phyloP scores from a whole-genome alignment of 352 stramenopile genomes.

The Pythium pyrilobum region DNA sequence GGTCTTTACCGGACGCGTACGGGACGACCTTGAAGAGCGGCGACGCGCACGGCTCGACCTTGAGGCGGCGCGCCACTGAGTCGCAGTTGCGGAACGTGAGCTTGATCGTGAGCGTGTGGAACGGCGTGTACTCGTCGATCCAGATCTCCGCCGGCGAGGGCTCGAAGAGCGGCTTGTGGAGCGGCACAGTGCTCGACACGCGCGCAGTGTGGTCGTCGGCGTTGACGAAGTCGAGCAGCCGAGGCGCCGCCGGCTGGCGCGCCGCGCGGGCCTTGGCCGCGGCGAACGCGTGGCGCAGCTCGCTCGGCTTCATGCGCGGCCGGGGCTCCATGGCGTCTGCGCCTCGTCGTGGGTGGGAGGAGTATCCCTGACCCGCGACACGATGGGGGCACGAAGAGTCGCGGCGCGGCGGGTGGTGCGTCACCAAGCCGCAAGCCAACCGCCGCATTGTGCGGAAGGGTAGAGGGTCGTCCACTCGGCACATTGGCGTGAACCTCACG shows the following conservation, averaged over 20 bases:
- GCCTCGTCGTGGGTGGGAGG: too few species aligned
- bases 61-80: constrained; percentile 84
- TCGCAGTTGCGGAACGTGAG: constrained; percentile 92
- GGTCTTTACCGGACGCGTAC: constrained; percentile 11
- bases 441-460: too few species aligned
- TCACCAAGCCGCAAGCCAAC: too few species aligned
- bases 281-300: constrained; percentile 58
- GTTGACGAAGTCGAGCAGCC: constrained; percentile 66
- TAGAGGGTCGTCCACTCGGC: too few species aligned
- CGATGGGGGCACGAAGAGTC: constrained; percentile 7
- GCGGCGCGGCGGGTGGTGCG: not conserved
- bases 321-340: not conserved
- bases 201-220: constrained; percentile 63
- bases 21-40: constrained; percentile 84
- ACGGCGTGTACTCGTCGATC: constrained; percentile 92
- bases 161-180: constrained; percentile 88
- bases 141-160: constrained; percentile 74
- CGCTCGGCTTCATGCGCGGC: constrained; percentile 47
- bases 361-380: too few species aligned
- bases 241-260: constrained; percentile 25
- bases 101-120: constrained; percentile 73
- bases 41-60: constrained; percentile 79
- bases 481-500: too few species aligned
- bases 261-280: constrained; percentile 41
- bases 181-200: constrained; percentile 59